Evolutionary conservation across 2,329 filamentous ascomycete genomes (phyloP).

Genomic region (Lasiodiplodia gonubiensis): DNA sequence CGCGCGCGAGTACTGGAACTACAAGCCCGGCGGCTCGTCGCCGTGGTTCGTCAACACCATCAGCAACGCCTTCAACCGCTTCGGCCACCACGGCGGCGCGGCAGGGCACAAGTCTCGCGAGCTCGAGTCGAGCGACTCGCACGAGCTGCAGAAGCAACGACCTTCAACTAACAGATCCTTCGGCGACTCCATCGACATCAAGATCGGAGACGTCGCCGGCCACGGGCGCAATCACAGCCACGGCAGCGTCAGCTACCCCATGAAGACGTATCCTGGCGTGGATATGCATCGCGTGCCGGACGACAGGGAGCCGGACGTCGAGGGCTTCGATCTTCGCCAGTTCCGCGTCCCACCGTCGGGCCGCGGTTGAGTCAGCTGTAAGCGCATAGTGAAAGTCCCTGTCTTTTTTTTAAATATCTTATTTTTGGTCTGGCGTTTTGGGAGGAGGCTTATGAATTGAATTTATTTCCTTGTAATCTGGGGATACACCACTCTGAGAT

Average conservation of each 20-base stretch:
- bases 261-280: background rate
- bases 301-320: background rate
- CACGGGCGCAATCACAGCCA: background rate
- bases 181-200: background rate
- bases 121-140: slow-evolving; percentile 13
- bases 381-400: background rate
- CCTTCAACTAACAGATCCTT: background rate
- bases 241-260: background rate
- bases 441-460: too few relatives aligned
- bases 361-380: background rate
- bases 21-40: slow-evolving; percentile 58
- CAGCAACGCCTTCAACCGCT: slow-evolving; percentile 69
- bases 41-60: slow-evolving; percentile 40
- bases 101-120: slow-evolving; percentile 8
- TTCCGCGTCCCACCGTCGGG: slow-evolving; percentile 16
- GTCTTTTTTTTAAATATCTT: background rate
- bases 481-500: background rate
- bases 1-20: slow-evolving; percentile 80
- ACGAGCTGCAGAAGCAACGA: background rate
- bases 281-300: background rate
- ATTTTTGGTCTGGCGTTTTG: too few relatives aligned
- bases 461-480: background rate
- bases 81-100: background rate
- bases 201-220: background rate
- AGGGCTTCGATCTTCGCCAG: slow-evolving; percentile 23